These are phyloP conservation scores for Aspergillus puulaauensis DNA, from an alignment of 2,329 filamentous ascomycete genomes.

Conservation along the genomic window DNA sequence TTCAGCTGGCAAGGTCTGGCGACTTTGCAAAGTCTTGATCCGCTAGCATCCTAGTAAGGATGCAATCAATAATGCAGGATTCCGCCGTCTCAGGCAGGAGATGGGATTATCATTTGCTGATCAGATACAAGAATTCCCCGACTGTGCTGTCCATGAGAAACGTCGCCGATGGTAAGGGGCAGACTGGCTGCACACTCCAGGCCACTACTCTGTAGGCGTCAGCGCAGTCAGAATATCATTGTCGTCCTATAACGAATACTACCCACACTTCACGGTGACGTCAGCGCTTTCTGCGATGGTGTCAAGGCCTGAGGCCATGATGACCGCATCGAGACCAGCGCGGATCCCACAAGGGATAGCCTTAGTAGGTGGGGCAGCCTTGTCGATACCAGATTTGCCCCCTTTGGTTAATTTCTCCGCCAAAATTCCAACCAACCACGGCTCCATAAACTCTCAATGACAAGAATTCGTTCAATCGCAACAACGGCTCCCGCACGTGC, in stretches of 20 bases:
- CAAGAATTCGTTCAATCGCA: constrained; percentile 19
- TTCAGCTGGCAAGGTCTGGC: not conserved
- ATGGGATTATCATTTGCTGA: constrained; percentile 15
- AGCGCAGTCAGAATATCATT: not conserved
- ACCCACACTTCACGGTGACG: not conserved
- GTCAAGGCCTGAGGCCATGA: not conserved
- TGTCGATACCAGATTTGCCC: not conserved
- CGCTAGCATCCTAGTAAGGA: not conserved
- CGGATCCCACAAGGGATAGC: not conserved
- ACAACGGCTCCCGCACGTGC: constrained; percentile 19
- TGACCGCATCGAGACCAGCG: constrained; percentile 3
- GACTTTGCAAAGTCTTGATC: not conserved
- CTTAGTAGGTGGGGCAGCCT: not conserved
- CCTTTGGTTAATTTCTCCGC: constrained; percentile 11
- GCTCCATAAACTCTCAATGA: not conserved
- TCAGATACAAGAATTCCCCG: constrained; percentile 4
- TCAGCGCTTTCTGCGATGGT: not conserved
- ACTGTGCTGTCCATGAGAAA: not conserved
- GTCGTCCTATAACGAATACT: not conserved
- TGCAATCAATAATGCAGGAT: constrained; percentile 17
- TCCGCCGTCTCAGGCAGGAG: constrained; percentile 16
- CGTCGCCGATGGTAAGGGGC: not conserved
- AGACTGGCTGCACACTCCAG: not conserved
- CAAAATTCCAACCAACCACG: constrained; percentile 7
- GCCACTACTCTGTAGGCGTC: not conserved